phyloP scores from a whole-genome alignment of 495 filamentous ascomycete species.

The Penicillium turbatum region DNA sequence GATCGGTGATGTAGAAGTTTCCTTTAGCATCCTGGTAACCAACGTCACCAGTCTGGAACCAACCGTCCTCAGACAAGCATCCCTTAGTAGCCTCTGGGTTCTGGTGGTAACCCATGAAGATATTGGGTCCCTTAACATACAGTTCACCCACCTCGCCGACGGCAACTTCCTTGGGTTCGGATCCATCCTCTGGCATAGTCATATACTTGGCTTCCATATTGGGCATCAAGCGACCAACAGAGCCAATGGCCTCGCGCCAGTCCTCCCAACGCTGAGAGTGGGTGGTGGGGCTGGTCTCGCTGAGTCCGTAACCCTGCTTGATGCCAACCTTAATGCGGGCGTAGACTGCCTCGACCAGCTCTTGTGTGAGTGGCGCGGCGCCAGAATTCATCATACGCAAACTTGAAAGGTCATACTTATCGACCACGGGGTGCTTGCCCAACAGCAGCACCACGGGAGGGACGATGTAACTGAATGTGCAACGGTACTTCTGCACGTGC shows the following conservation, averaged over 20 bases:
- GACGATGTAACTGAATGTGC: slow-evolving; percentile 78
- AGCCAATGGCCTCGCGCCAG: slow-evolving; percentile 74
- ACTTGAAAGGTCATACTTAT: slow-evolving; percentile 73
- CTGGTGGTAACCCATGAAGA: slow-evolving; percentile 71
- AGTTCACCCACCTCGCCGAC: slow-evolving; percentile 65
- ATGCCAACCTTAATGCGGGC: slow-evolving; percentile 67
- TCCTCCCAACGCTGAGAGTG: slow-evolving; percentile 65
- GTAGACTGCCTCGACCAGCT: slow-evolving; percentile 77
- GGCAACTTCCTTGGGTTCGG: slow-evolving; percentile 53
- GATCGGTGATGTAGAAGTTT: slow-evolving; percentile 71
- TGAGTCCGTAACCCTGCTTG: slow-evolving; percentile 88
- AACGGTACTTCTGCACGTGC: slow-evolving; percentile 65
- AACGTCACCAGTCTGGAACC: slow-evolving; percentile 64
- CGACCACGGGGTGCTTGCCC: slow-evolving; percentile 70
- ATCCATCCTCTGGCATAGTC: slow-evolving; percentile 51
- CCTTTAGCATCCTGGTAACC: slow-evolving; percentile 57
- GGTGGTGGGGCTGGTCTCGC: slow-evolving; percentile 60
- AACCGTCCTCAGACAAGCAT: slow-evolving; percentile 55
- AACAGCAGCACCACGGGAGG: slow-evolving; percentile 82
- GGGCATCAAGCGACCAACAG: slow-evolving; percentile 74
- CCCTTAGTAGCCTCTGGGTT: slow-evolving; percentile 66
- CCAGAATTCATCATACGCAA: slow-evolving; percentile 85
- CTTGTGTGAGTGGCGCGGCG: slow-evolving; percentile 80
- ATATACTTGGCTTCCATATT: slow-evolving; percentile 80
- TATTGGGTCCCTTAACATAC: slow-evolving; percentile 54